A percentile compares a stretch with the other conserved stretches of the same genome.
Conservation (phyloP, 208 protist genomes). For the Paratrypanosoma confusum region DNA sequence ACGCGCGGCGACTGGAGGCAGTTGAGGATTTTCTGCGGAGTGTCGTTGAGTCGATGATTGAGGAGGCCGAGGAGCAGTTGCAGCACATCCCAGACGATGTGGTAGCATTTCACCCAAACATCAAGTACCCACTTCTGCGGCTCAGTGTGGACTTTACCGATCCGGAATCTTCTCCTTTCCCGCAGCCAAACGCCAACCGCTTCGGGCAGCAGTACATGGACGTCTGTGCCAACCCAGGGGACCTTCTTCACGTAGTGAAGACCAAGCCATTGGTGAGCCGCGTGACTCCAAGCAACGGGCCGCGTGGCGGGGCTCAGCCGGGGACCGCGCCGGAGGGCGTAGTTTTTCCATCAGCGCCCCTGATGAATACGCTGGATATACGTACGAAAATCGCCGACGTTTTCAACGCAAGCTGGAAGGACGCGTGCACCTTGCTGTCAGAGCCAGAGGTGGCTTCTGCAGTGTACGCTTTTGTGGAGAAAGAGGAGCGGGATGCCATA, state of each 20-base stretch:
- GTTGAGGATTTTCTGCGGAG: conserved; percentile 69
- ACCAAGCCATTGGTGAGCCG: conserved; percentile 27
- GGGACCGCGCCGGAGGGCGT: neutral
- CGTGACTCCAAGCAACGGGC: neutral
- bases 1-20: conserved; percentile 58
- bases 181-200: conserved; percentile 76
- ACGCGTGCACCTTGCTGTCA: conserved; percentile 68
- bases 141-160: conserved; percentile 76
- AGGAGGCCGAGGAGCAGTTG: conserved; percentile 61
- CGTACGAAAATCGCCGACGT: conserved; percentile 77
- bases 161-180: conserved; percentile 56
- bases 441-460: conserved; percentile 74
- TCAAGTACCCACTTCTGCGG: conserved; percentile 78
- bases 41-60: conserved; percentile 72
- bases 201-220: conserved; percentile 87
- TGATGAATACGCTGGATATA: conserved; percentile 64
- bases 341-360: conserved; percentile 32
- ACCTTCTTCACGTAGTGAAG: conserved; percentile 61
- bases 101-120: conserved; percentile 57
- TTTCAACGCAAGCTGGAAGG: conserved; percentile 61
- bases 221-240: conserved; percentile 72
- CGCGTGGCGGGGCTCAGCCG: conserved; percentile 1
- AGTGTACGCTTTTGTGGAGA: conserved; percentile 84
- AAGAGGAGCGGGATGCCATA: conserved; percentile 77
- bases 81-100: conserved; percentile 65